Evolutionary conservation across 805 yeast species (phyloP).

Genomic region (Candida vaughaniae): DNA sequence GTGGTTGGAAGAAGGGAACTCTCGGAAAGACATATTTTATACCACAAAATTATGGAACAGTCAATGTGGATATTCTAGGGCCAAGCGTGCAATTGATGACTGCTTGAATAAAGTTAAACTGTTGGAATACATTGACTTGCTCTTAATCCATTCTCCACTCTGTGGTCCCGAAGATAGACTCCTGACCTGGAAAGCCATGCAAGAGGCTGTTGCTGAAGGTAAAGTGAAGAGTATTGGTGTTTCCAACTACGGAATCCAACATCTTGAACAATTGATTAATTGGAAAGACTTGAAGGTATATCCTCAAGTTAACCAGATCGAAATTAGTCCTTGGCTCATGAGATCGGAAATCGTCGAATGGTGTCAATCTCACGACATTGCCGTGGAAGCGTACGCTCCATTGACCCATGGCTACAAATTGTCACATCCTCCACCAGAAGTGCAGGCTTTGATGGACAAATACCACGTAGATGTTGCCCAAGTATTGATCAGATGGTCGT

Average conservation of each 20-base stretch:
- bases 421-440: conserved; percentile 17
- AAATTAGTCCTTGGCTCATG: conserved; percentile 50
- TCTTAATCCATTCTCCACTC: conserved; percentile 62
- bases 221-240: conserved; percentile 57
- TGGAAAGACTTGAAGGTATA: conserved; percentile 43
- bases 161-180: conserved; percentile 42
- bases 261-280: conserved; percentile 51
- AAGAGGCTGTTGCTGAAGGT: conserved; percentile 54
- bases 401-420: conserved; percentile 38
- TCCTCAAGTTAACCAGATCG: conserved; percentile 53
- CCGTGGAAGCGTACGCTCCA: conserved; percentile 39
- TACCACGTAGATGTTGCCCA: conserved; percentile 45
- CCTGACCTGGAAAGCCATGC: conserved; percentile 54
- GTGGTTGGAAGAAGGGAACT: conserved; percentile 38
- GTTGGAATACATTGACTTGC: conserved; percentile 68
- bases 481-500: conserved; percentile 47
- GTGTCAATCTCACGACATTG: conserved; percentile 25
- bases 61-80: conserved; percentile 56
- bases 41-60: conserved; percentile 76
- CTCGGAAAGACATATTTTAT: conserved; percentile 35
- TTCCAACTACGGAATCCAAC: conserved; percentile 59
- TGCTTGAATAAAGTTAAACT: conserved; percentile 51
- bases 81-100: conserved; percentile 56
- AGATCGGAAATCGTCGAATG: conserved; percentile 35
- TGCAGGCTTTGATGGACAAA: conserved; percentile 26